Conservation (phyloP, 163 green algal genomes). For the Chlorella variabilis region DNA sequence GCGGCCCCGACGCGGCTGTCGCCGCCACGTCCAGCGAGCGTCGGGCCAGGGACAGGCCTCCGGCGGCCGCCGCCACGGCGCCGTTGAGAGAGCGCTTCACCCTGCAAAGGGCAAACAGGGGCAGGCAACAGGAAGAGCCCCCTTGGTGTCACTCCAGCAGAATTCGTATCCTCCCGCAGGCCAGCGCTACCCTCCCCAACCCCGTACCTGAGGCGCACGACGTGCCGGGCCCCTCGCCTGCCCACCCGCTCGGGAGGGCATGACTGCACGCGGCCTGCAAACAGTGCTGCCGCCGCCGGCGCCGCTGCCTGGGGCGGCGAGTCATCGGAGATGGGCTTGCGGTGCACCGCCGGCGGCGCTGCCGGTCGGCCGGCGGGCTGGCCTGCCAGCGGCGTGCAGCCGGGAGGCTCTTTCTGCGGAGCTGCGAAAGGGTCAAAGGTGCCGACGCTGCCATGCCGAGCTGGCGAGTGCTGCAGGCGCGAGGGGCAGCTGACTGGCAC, state of each 20-base stretch:
- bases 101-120: not conserved
- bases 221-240: not conserved
- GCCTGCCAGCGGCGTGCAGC: conserved; percentile 6
- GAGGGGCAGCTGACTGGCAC: conserved; percentile 18
- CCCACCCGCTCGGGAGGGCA: conserved; percentile 21
- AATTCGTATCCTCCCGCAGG: not conserved
- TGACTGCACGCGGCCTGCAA: conserved; percentile 20
- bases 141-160: not conserved
- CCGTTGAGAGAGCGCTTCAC: conserved; percentile 21
- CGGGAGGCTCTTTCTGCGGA: not conserved
- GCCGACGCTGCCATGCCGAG: not conserved
- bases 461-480: conserved; percentile 14
- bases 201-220: conserved; percentile 26
- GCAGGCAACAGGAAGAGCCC: no score
- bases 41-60: not conserved
- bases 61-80: conserved; percentile 19
- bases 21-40: not conserved
- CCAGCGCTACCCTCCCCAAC: not conserved
- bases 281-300: not conserved
- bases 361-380: not conserved
- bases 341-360: conserved; percentile 15
- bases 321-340: conserved; percentile 9
- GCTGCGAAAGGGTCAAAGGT: conserved; percentile 19
- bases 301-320: not conserved
- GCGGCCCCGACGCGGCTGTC: not conserved